Conservation (phyloP, 805 yeast genomes). For the Ogataea degrootiae region DNA sequence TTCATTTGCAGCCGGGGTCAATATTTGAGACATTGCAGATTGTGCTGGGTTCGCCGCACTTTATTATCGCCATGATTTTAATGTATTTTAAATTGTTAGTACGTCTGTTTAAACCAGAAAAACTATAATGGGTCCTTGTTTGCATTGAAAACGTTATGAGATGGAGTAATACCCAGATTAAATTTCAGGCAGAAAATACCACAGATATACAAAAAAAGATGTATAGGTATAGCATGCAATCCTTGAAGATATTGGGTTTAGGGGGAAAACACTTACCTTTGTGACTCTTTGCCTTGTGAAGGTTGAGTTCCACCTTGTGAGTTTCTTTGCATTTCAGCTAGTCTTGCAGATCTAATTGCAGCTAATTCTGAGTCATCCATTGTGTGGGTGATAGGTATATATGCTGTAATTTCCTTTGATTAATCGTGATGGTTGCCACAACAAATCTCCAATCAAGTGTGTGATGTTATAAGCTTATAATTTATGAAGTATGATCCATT, state of each 20-base stretch:
- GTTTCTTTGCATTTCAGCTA: constrained; percentile 71
- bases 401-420: too few species aligned
- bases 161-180: too few species aligned
- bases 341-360: constrained; percentile 90
- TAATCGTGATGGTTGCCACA: too few species aligned
- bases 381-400: background rate
- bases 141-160: too few species aligned
- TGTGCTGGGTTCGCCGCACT: constrained; percentile 15
- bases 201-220: too few species aligned
- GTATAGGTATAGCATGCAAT: too few species aligned
- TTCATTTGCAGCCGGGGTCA: constrained; percentile 83
- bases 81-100: constrained; percentile 2
- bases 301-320: constrained; percentile 30
- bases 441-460: too few species aligned
- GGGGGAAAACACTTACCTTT: constrained; percentile 10
- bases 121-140: background rate
- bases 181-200: too few species aligned
- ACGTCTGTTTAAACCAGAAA: background rate
- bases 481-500: too few species aligned
- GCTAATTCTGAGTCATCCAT: constrained; percentile 88
- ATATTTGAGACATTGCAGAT: constrained; percentile 55
- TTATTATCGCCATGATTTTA: constrained; percentile 3
- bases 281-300: constrained; percentile 9
- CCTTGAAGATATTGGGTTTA: too few species aligned
- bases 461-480: too few species aligned